Evolutionary conservation across 2,329 filamentous ascomycete species (phyloP).

Genomic region (Plenodomus tracheiphilus): DNA sequence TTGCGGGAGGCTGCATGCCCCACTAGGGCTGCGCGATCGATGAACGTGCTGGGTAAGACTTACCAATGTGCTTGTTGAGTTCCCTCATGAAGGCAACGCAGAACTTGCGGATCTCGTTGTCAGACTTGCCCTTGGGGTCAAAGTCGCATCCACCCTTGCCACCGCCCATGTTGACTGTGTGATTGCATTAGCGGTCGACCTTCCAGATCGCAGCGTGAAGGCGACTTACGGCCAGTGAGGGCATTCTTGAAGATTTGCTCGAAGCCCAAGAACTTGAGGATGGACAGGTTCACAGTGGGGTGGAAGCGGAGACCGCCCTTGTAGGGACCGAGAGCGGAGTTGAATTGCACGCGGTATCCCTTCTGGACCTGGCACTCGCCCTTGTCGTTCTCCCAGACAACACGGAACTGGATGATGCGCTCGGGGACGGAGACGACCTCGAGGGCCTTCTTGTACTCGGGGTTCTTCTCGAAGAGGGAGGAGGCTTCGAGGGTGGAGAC

Average conservation of each 20-base stretch:
- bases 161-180: constrained; percentile 84
- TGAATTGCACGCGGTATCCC: constrained; percentile 97
- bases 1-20: constrained; percentile 13
- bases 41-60: constrained; percentile 11
- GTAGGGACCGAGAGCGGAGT: constrained; percentile 95
- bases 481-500: constrained; percentile 92
- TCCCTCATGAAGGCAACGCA: constrained; percentile 96
- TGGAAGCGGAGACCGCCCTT: constrained; percentile 97
- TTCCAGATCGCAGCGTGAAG: background rate
- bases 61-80: constrained; percentile 83
- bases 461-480: constrained; percentile 89
- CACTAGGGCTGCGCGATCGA: constrained; percentile 10
- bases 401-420: constrained; percentile 95
- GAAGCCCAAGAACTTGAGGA: constrained; percentile 96
- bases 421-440: constrained; percentile 88
- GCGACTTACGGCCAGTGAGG: constrained; percentile 77
- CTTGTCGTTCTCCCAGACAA: constrained; percentile 95
- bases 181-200: constrained; percentile 10
- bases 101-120: constrained; percentile 97
- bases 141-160: constrained; percentile 98
- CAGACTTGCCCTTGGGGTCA: constrained; percentile 97
- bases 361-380: constrained; percentile 88
- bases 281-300: constrained; percentile 76
- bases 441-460: constrained; percentile 91
- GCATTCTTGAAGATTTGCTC: constrained; percentile 99